Evolutionary conservation across 208 protist species (phyloP).

Genomic region (Leishmania arabica): DNA sequence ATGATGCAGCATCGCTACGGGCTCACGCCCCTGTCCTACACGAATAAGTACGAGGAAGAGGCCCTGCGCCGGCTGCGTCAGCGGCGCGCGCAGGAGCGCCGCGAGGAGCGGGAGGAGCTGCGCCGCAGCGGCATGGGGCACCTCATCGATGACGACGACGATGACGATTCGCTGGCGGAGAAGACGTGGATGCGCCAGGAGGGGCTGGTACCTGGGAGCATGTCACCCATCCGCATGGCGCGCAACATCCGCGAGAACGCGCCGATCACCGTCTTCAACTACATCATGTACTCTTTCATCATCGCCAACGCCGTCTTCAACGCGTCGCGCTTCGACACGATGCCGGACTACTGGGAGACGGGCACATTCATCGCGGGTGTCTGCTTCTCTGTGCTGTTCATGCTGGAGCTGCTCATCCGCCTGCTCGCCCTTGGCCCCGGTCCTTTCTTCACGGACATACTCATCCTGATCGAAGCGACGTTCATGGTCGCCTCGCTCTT

Average conservation of each 20-base stretch:
- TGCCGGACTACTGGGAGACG: slow-evolving; percentile 82
- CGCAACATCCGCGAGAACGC: slow-evolving; percentile 86
- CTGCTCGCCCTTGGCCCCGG: slow-evolving; percentile 79
- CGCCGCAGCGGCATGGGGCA: slow-evolving; percentile 38
- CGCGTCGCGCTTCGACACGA: slow-evolving; percentile 78
- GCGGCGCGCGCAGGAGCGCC: slow-evolving; percentile 41
- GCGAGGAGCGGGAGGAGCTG: slow-evolving; percentile 46
- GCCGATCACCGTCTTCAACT: slow-evolving; percentile 75
- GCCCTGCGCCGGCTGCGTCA: slow-evolving; percentile 66
- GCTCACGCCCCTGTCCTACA: slow-evolving; percentile 71
- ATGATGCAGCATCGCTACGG: slow-evolving; percentile 77
- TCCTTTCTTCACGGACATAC: slow-evolving; percentile 73
- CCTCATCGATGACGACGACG: slow-evolving; percentile 42
- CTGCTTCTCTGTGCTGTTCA: slow-evolving; percentile 83
- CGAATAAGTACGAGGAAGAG: slow-evolving; percentile 84
- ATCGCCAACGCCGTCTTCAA: slow-evolving; percentile 90
- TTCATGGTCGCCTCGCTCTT: slow-evolving; percentile 86
- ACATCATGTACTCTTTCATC: slow-evolving; percentile 78
- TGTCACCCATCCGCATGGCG: slow-evolving; percentile 85
- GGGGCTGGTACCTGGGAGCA: slow-evolving; percentile 44
- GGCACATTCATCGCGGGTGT: slow-evolving; percentile 70
- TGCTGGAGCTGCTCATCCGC: slow-evolving; percentile 84
- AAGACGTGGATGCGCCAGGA: slow-evolving; percentile 51
- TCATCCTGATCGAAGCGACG: slow-evolving; percentile 75
- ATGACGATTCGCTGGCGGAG: slow-evolving; percentile 16